Evolutionary conservation across 1,284 basidiomycete genomes (phyloP).

Genomic region (Pseudozyma sp.): DNA sequence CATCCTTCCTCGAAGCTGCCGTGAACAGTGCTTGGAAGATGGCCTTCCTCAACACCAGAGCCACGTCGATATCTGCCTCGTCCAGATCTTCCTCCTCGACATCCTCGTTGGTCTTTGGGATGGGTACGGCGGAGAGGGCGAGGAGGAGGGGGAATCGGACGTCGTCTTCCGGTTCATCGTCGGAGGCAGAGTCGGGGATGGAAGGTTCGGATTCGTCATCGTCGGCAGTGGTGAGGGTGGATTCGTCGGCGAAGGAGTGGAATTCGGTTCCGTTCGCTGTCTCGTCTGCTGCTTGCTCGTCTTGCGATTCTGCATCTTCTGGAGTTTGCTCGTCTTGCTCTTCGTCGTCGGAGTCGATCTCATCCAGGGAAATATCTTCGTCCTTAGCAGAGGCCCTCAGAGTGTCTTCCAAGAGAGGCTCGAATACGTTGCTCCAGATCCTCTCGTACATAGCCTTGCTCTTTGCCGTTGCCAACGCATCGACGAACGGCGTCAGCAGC

Average conservation of each 20-base stretch:
- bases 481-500: slow-evolving; percentile 78
- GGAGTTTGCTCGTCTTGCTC: slow-evolving; percentile 30
- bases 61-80: slow-evolving; percentile 17
- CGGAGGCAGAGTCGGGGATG: slow-evolving; percentile 1
- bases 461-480: slow-evolving; percentile 76
- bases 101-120: slow-evolving; percentile 8
- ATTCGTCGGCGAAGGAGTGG: slow-evolving; percentile 42
- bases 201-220: slow-evolving; percentile 29
- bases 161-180: slow-evolving; percentile 17
- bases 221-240: slow-evolving; percentile 8
- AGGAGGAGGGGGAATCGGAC: slow-evolving; percentile 35
- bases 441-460: slow-evolving; percentile 77
- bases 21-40: slow-evolving; percentile 79
- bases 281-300: slow-evolving; percentile 38
- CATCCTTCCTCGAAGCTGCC: slow-evolving; percentile 79
- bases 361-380: background rate
- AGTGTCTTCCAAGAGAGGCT: slow-evolving; percentile 72
- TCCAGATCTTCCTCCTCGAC: slow-evolving; percentile 10
- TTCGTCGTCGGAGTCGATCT: slow-evolving; percentile 11
- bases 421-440: slow-evolving; percentile 76
- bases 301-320: slow-evolving; percentile 22
- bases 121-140: slow-evolving; percentile 39
- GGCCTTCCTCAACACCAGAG: slow-evolving; percentile 72
- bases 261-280: slow-evolving; percentile 28
- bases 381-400: slow-evolving; percentile 27